Conservation (phyloP, 163 green algal genomes). For the Scenedesmus sp. region DNA sequence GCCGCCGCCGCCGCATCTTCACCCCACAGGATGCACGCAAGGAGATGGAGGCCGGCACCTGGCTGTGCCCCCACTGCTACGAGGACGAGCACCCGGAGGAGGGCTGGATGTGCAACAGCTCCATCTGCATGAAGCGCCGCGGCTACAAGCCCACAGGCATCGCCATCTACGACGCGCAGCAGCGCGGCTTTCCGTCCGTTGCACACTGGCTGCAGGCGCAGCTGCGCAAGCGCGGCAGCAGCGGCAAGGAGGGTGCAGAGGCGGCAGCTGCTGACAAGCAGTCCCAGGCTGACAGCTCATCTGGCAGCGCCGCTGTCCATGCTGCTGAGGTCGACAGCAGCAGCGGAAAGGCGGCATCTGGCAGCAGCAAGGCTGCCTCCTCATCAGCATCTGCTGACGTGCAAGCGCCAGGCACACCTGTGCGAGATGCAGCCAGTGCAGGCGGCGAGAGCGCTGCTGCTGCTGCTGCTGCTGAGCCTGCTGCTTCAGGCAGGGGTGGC, state of each 20-base stretch:
- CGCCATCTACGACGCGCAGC: conserved; percentile 75
- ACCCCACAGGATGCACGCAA: conserved; percentile 56
- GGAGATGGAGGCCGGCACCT: conserved; percentile 67
- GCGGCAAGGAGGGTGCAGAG: not conserved
- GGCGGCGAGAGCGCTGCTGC: not conserved
- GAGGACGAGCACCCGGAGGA: conserved; percentile 79
- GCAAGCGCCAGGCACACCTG: not conserved
- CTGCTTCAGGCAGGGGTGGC: not conserved
- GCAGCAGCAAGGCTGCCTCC: not conserved
- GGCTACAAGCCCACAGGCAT: conserved; percentile 81
- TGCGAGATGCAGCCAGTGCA: not conserved
- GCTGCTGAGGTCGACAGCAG: not conserved
- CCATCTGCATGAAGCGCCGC: conserved; percentile 81
- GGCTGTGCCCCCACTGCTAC: conserved; percentile 88
- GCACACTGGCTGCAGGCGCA: conserved; percentile 75
- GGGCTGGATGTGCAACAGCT: conserved; percentile 74
- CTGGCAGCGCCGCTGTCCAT: not conserved
- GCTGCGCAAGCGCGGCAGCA: conserved; percentile 48
- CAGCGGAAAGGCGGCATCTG: not conserved
- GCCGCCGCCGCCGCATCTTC: not conserved
- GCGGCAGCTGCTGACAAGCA: not conserved
- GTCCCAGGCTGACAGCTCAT: not conserved
- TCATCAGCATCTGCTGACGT: not conserved
- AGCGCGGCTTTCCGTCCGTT: conserved; percentile 75
- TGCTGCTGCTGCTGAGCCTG: conserved; percentile 41